These are phyloP conservation scores for Saccharomycopsis javanensis DNA, from an alignment of 805 yeast genomes.

Conservation along the genomic window DNA sequence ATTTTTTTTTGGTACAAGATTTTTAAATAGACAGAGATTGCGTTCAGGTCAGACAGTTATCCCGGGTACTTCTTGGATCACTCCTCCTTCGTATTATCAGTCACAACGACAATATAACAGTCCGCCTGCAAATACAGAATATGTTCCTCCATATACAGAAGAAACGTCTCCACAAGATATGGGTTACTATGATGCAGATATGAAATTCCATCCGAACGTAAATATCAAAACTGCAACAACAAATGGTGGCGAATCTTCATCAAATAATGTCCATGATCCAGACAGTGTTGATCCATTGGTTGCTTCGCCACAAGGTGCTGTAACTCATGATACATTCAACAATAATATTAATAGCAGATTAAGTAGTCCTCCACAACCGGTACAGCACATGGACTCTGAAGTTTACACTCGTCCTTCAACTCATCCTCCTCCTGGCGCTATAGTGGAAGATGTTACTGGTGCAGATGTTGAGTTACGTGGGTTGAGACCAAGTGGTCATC, in stretches of 20 bases:
- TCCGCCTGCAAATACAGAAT: conserved; percentile 35
- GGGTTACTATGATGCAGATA: conserved; percentile 65
- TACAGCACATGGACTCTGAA: neutral
- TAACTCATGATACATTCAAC: neutral
- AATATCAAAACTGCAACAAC: neutral
- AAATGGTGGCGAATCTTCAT: conserved; percentile 4
- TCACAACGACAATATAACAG: conserved; percentile 50
- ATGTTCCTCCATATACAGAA: conserved; percentile 62
- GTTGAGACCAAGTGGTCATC: conserved; percentile 12
- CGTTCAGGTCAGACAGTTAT: conserved; percentile 44
- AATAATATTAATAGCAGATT: neutral
- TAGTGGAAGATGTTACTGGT: conserved; percentile 2
- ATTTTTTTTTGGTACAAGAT: conserved; percentile 40
- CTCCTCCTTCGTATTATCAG: conserved; percentile 70
- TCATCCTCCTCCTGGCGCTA: neutral
- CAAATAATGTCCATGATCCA: neutral
- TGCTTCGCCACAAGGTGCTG: conserved; percentile 9
- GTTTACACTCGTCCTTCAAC: neutral
- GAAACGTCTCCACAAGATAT: conserved; percentile 62
- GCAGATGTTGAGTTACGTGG: conserved; percentile 6
- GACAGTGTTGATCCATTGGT: conserved; percentile 13
- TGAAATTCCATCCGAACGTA: conserved; percentile 33
- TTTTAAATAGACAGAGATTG: conserved; percentile 44
- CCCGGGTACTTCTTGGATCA: conserved; percentile 74
- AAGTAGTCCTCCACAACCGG: neutral